A percentile compares a stretch with the other conserved stretches of the same genome.
Evolutionary conservation across 2,329 filamentous ascomycete species (phyloP).

Genomic region (Tolypocladium guangdongense): DNA sequence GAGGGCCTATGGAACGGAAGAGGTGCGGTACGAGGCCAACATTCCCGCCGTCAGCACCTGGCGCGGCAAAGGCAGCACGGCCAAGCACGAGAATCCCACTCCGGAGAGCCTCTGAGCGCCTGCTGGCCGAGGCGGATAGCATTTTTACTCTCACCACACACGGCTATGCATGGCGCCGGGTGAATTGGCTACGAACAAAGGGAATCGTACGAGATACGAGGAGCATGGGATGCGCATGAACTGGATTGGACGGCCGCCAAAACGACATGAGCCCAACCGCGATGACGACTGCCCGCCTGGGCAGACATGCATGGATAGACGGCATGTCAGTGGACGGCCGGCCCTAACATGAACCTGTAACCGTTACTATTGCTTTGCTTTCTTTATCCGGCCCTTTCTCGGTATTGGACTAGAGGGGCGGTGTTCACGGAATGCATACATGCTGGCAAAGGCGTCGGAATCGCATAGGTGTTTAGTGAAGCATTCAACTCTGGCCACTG

Average conservation of each 20-base stretch:
- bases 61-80: constrained; percentile 85
- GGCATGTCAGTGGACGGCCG: background rate
- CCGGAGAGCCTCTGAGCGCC: constrained; percentile 21
- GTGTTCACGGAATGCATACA: background rate
- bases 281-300: background rate
- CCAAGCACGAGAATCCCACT: constrained; percentile 65
- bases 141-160: background rate
- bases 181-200: background rate
- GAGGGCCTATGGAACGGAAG: constrained; percentile 84
- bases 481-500: background rate
- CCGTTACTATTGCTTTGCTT: background rate
- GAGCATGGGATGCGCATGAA: background rate
- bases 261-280: background rate
- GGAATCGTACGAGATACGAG: background rate
- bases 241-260: background rate
- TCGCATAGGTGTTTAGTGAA: background rate
- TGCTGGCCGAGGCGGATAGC: background rate
- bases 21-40: constrained; percentile 77
- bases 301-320: background rate
- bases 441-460: background rate
- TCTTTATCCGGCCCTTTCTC: background rate
- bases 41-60: constrained; percentile 96
- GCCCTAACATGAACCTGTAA: background rate
- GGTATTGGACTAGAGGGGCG: background rate
- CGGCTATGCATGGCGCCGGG: background rate